Percentiles rank a stretch among this genome's conserved stretches.
Conservation (phyloP, 31 red algal species). For the Asparagopsis taxiformis region DNA sequence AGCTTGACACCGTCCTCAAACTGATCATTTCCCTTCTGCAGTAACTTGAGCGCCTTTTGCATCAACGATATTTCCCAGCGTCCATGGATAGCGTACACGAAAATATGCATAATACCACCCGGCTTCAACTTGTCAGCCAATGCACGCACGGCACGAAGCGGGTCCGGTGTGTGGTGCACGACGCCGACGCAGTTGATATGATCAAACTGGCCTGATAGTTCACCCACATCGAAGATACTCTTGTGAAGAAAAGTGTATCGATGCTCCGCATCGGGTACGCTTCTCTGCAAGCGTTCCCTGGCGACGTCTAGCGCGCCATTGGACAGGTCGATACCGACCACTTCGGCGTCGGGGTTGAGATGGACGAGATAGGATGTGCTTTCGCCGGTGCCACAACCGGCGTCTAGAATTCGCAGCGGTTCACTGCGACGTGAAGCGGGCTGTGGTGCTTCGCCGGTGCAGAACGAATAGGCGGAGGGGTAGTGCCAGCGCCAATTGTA, state of each 20-base stretch:
- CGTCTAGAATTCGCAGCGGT: conserved; percentile 86
- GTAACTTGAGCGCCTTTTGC: conserved; percentile 80
- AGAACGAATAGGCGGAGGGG: conserved; percentile 93
- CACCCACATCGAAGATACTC: conserved; percentile 84
- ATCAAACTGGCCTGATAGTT: conserved; percentile 73
- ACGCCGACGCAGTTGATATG: conserved; percentile 98
- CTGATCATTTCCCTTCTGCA: conserved; percentile 56
- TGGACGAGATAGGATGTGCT: conserved; percentile 93
- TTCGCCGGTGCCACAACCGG: conserved; percentile 96
- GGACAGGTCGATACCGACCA: conserved; percentile 85
- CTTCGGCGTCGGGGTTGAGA: conserved; percentile 80
- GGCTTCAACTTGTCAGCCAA: conserved; percentile 79
- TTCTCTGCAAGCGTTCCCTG: conserved; percentile 65
- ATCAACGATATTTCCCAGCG: conserved; percentile 95
- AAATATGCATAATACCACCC: conserved; percentile 92
- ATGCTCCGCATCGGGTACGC: conserved; percentile 37
- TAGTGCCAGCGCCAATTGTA: conserved; percentile 99
- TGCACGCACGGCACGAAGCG: conserved; percentile 61
- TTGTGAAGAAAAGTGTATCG: conserved; percentile 56
- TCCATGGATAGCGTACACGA: conserved; percentile 92
- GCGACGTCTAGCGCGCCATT: conserved; percentile 81
- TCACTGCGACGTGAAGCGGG: not conserved
- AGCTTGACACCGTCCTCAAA: conserved; percentile 83
- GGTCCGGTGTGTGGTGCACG: conserved; percentile 96
- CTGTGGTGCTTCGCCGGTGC: conserved; percentile 62